These are phyloP conservation scores for Cadophora malorum DNA, from an alignment of 2,329 filamentous ascomycete species.

Conservation along the genomic window DNA sequence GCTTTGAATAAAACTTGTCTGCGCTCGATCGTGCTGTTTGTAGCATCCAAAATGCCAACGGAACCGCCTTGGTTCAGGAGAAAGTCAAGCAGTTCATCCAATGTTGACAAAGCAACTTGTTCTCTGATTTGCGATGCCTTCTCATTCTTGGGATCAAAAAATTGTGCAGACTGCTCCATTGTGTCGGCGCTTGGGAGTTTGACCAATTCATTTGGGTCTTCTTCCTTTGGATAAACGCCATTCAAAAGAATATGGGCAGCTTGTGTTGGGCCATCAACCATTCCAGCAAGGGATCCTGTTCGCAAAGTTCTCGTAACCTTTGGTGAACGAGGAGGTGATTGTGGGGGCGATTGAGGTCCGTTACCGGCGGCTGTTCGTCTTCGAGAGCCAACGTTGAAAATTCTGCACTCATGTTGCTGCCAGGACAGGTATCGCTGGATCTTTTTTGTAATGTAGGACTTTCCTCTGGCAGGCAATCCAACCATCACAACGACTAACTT, in stretches of 20 bases:
- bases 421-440: slow-evolving; percentile 93
- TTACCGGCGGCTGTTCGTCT: slow-evolving; percentile 78
- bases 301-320: slow-evolving; percentile 40
- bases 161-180: slow-evolving; percentile 88
- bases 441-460: slow-evolving; percentile 99
- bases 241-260: slow-evolving; percentile 65
- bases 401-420: slow-evolving; percentile 93
- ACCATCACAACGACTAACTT: slow-evolving; percentile 99
- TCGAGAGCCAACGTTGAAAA: slow-evolving; percentile 97
- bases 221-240: slow-evolving; percentile 46
- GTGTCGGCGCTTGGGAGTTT: slow-evolving; percentile 50
- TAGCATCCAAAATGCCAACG: slow-evolving; percentile 95
- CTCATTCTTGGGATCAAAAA: slow-evolving; percentile 91
- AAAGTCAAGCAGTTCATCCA: slow-evolving; percentile 92
- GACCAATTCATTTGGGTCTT: slow-evolving; percentile 31
- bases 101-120: slow-evolving; percentile 87
- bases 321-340: slow-evolving; percentile 30
- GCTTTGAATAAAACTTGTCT: slow-evolving; percentile 83
- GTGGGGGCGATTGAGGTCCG: slow-evolving; percentile 40
- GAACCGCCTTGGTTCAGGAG: slow-evolving; percentile 82
- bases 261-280: slow-evolving; percentile 51
- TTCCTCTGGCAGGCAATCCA: slow-evolving; percentile 90
- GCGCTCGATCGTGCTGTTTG: slow-evolving; percentile 90
- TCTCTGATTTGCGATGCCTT: slow-evolving; percentile 84
- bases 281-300: slow-evolving; percentile 31